Percentiles rank a stretch among this genome's conserved stretches.
phyloP scores from a whole-genome alignment of 192 early-diverging fungal species.

The Dissophora globulifera region DNA sequence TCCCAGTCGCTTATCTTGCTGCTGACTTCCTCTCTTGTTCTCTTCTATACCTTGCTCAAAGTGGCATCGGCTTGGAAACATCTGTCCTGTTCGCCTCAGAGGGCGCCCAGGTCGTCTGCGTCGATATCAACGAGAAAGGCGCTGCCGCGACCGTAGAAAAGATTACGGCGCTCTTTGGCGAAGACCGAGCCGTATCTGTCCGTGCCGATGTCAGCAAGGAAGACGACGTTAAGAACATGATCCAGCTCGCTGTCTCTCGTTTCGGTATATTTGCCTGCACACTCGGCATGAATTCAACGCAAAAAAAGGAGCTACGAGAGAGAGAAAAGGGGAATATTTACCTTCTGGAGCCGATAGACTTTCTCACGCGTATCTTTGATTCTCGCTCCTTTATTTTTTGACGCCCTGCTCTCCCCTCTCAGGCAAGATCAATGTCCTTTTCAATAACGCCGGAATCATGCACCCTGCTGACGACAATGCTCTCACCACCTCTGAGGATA shows the following conservation, averaged over 20 bases:
- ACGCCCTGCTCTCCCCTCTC: not conserved
- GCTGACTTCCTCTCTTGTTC: too few species aligned
- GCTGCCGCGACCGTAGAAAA: conserved; percentile 63
- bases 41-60: conserved; percentile 18
- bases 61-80: conserved; percentile 85
- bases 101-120: conserved; percentile 79
- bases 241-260: conserved; percentile 69
- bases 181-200: conserved; percentile 66
- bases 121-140: conserved; percentile 78
- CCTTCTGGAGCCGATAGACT: conserved; percentile 3
- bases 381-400: not conserved
- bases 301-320: not conserved
- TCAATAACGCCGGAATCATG: conserved; percentile 94
- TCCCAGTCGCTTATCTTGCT: not conserved
- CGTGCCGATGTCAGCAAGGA: conserved; percentile 80
- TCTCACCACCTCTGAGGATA: conserved; percentile 74
- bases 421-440: conserved; percentile 83
- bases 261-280: conserved; percentile 64
- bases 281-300: not conserved
- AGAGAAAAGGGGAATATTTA: not conserved
- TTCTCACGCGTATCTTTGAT: conserved; percentile 5
- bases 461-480: conserved; percentile 82
- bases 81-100: conserved; percentile 80
- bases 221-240: conserved; percentile 71
- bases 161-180: conserved; percentile 59